Conservation (phyloP, 306 rosid species). For the Prunus mongolica region DNA sequence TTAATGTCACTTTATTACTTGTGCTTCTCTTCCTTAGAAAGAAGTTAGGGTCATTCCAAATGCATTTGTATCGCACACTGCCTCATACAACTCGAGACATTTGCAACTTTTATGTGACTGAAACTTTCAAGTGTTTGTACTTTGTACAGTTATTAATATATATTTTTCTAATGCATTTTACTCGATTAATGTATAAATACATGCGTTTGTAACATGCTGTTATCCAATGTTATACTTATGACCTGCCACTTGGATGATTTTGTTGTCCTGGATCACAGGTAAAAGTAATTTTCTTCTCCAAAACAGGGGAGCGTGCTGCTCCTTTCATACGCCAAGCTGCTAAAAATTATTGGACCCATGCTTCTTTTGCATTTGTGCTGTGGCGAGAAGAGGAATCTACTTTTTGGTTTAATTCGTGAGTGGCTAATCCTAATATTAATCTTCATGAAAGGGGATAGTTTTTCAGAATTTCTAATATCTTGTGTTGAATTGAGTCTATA, state of each 20-base stretch:
- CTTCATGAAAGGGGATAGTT: not conserved
- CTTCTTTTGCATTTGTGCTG: slow-evolving; percentile 82
- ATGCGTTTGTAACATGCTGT: not conserved
- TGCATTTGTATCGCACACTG: not conserved
- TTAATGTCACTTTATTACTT: not conserved
- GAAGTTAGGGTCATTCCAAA: not conserved
- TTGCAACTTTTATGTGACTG: not conserved
- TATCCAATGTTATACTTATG: not conserved
- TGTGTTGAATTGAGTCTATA: not conserved
- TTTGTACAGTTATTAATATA: no score
- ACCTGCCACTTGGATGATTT: not conserved
- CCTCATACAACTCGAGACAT: not conserved
- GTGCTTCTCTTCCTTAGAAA: not conserved
- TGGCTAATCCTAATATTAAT: slow-evolving; percentile 15
- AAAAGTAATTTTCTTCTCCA: slow-evolving; percentile 70
- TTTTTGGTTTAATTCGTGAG: slow-evolving; percentile 81
- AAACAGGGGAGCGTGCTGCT: slow-evolving; percentile 80
- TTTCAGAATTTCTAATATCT: not conserved
- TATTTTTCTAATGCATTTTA: not conserved
- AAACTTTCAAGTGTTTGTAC: not conserved
- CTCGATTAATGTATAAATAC: not conserved
- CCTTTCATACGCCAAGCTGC: slow-evolving; percentile 78
- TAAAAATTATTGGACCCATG: slow-evolving; percentile 62
- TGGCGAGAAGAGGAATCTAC: slow-evolving; percentile 90
- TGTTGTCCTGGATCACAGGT: slow-evolving; percentile 49